Conservation (phyloP, 306 rosid genomes). For the Quercus cerris region DNA sequence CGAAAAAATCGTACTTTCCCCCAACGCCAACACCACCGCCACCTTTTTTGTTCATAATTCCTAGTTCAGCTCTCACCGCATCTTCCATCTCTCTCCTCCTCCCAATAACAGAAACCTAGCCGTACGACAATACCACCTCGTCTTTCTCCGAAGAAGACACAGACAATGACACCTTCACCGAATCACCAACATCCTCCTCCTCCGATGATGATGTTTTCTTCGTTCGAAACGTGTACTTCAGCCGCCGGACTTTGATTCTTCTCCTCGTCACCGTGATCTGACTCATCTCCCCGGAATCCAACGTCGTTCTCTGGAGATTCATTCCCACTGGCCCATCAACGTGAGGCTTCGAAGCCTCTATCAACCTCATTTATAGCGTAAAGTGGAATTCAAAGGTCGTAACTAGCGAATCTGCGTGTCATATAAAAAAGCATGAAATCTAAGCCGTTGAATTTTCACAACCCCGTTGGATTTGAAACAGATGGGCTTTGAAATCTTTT, state of each 20-base stretch:
- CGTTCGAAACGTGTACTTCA: slow-evolving; percentile 44
- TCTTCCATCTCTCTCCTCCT: too few species aligned
- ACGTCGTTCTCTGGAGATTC: neutral
- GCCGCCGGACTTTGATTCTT: slow-evolving; percentile 37
- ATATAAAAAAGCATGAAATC: slow-evolving; percentile 15
- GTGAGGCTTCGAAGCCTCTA: neutral
- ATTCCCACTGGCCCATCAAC: neutral
- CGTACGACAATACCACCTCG: too few species aligned
- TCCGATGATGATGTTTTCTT: slow-evolving; percentile 9
- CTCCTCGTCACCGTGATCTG: slow-evolving; percentile 13
- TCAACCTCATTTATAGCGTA: slow-evolving; percentile 7
- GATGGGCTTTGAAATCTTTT: slow-evolving; percentile 12
- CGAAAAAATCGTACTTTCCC: too few species aligned
- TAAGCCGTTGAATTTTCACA: slow-evolving; percentile 25
- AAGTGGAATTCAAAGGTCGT: neutral
- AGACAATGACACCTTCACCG: too few species aligned
- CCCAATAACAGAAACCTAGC: too few species aligned
- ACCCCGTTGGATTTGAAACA: slow-evolving; percentile 36
- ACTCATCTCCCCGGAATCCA: slow-evolving; percentile 7
- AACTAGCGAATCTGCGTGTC: too few species aligned
- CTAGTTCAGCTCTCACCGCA: too few species aligned
- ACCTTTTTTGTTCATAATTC: too few species aligned
- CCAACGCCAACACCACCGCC: too few species aligned
- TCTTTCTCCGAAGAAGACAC: too few species aligned
- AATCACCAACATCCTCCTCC: too few species aligned